Conservation (phyloP, 2,329 filamentous ascomycete genomes). For the Paecilomyces niveus region DNA sequence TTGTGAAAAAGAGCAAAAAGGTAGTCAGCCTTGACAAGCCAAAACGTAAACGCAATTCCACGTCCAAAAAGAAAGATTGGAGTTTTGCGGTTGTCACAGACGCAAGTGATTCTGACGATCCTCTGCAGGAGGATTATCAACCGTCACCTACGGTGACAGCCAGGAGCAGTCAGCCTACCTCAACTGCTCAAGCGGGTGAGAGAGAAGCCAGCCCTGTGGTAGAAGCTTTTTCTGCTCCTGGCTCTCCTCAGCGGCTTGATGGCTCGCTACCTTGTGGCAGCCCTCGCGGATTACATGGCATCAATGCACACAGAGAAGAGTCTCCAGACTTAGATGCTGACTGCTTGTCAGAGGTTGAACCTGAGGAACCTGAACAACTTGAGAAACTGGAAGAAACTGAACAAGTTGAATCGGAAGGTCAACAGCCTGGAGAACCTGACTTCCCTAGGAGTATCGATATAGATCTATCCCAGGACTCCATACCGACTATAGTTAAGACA, state of each 20-base stretch:
- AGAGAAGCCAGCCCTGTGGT: not conserved
- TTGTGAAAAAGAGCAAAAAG: slow-evolving; percentile 13
- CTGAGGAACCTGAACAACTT: not conserved
- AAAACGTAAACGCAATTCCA: slow-evolving; percentile 21
- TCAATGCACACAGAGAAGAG: not conserved
- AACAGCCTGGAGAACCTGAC: not conserved
- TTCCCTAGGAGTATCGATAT: not conserved
- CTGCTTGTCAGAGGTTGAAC: not conserved
- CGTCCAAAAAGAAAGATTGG: slow-evolving; percentile 26
- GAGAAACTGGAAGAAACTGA: not conserved
- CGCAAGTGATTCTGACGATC: slow-evolving; percentile 36
- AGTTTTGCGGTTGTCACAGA: slow-evolving; percentile 28
- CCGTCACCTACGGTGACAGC: slow-evolving; percentile 23
- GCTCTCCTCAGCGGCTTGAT: not conserved
- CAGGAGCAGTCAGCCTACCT: not conserved
- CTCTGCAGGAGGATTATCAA: slow-evolving; percentile 28
- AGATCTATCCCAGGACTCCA: not conserved
- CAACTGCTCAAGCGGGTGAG: not conserved
- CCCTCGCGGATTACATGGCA: not conserved
- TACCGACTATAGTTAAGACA: not conserved
- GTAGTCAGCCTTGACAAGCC: slow-evolving; percentile 10
- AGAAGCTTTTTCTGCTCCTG: not conserved
- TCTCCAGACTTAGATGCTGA: not conserved
- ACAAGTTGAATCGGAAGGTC: too few relatives aligned
- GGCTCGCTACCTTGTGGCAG: not conserved